Evolutionary conservation across 495 filamentous ascomycete species (phyloP).

Genomic region (Trichoderma gamsii): DNA sequence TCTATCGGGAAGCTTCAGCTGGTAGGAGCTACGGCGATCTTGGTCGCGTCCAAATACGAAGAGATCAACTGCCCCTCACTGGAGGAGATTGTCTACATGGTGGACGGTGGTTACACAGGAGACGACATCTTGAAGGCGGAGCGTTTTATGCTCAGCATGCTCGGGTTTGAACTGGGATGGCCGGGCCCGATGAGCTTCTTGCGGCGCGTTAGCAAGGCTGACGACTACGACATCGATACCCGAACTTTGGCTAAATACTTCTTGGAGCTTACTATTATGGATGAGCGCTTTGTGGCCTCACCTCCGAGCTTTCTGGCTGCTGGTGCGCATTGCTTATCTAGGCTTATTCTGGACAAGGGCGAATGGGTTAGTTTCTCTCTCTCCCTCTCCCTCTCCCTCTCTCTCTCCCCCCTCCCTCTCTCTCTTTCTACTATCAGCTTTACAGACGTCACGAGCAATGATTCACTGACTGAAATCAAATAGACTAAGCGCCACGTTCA

Average conservation of each 20-base stretch:
- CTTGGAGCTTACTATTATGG: conserved; percentile 93
- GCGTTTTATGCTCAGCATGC: conserved; percentile 93
- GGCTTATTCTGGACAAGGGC: conserved; percentile 81
- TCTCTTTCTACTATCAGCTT: conserved; percentile 1
- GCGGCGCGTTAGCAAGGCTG: conserved; percentile 92
- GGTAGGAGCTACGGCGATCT: conserved; percentile 91
- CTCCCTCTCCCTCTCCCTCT: too few relatives aligned
- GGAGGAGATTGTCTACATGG: conserved; percentile 96
- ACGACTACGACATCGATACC: conserved; percentile 95
- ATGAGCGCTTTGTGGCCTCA: conserved; percentile 90
- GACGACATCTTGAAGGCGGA: conserved; percentile 97
- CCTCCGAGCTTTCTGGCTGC: conserved; percentile 87
- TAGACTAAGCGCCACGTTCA: conserved; percentile 72
- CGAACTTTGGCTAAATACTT: conserved; percentile 97
- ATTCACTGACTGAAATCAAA: conserved; percentile 34
- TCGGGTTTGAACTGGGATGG: conserved; percentile 92
- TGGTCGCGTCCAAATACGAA: conserved; percentile 96
- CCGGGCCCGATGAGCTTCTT: conserved; percentile 98
- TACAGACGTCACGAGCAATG: conserved; percentile 14
- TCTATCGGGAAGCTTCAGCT: conserved; percentile 92
- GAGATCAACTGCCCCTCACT: conserved; percentile 96
- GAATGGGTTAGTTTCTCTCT: conserved; percentile 66
- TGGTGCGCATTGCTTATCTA: conserved; percentile 88
- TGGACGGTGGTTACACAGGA: conserved; percentile 78
- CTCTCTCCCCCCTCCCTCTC: too few relatives aligned